These are phyloP conservation scores for Suhomyces guaymorum DNA, from an alignment of 1,139 yeast species.

Conservation along the genomic window DNA sequence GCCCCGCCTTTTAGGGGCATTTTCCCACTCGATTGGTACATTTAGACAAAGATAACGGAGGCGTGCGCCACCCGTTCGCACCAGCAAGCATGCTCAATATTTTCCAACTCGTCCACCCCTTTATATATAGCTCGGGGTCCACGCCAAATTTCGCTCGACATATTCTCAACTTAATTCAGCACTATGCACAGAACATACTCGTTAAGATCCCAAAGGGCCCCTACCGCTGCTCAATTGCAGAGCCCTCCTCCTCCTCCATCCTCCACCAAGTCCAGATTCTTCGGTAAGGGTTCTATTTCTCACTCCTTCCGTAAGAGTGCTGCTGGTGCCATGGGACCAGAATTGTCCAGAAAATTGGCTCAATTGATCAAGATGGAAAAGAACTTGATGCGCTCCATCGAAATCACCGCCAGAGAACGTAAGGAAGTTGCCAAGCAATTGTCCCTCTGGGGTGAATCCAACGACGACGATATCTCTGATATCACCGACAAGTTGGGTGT, in stretches of 20 bases:
- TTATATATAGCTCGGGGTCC: conserved; percentile 11
- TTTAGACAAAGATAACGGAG: conserved; percentile 9
- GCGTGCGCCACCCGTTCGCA: conserved; percentile 9
- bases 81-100: conserved; percentile 11
- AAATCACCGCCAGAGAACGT: conserved; percentile 75
- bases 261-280: conserved; percentile 65
- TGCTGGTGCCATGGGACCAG: conserved; percentile 79
- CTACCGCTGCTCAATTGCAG: conserved; percentile 79
- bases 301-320: conserved; percentile 66
- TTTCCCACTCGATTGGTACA: conserved; percentile 8
- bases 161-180: not conserved
- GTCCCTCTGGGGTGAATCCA: conserved; percentile 81
- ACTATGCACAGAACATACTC: conserved; percentile 82
- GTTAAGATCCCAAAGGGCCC: conserved; percentile 75
- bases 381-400: conserved; percentile 77
- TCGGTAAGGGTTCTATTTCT: conserved; percentile 71
- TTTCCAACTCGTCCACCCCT: conserved; percentile 12
- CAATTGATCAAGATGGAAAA: conserved; percentile 81
- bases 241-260: conserved; percentile 82
- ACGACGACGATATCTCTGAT: conserved; percentile 83
- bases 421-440: conserved; percentile 82
- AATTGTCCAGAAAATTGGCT: conserved; percentile 72
- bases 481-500: conserved; percentile 87
- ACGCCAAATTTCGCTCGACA: conserved; percentile 5
- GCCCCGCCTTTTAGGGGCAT: conserved; percentile 5